A percentile compares a stretch with the other conserved stretches of the same genome.
phyloP scores from a whole-genome alignment of 345 rosid genomes.

The Sisymbrium irio region DNA sequence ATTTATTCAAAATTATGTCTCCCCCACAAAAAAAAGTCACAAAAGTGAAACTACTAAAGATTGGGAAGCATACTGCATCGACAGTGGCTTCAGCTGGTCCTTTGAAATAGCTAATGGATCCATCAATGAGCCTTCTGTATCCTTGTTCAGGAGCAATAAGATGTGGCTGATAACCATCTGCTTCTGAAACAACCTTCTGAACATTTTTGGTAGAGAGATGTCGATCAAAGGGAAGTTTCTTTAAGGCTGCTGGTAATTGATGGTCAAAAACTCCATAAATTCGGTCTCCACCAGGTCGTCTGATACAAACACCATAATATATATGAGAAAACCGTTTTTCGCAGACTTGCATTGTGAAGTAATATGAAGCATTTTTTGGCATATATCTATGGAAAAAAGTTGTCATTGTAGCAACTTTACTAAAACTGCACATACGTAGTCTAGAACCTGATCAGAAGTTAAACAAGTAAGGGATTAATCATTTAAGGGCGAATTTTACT shows the following conservation, averaged over 20 bases:
- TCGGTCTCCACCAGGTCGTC: slow-evolving; percentile 98
- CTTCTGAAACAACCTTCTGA: slow-evolving; percentile 94
- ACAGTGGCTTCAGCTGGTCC: slow-evolving; percentile 99
- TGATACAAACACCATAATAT: slow-evolving; percentile 34
- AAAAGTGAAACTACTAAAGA: background rate
- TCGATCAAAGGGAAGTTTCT: slow-evolving; percentile 95
- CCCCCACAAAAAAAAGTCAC: background rate
- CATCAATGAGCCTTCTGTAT: slow-evolving; percentile 97
- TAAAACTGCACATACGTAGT: background rate
- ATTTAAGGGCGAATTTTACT: background rate
- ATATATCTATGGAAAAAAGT: background rate
- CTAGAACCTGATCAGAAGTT: background rate
- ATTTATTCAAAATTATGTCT: background rate
- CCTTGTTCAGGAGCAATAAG: slow-evolving; percentile 99
- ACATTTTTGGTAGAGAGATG: slow-evolving; percentile 94
- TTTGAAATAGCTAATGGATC: slow-evolving; percentile 89
- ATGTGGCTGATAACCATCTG: slow-evolving; percentile 99
- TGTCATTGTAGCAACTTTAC: background rate
- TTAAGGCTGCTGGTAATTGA: slow-evolving; percentile 97
- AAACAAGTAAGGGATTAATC: background rate
- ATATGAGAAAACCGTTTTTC: background rate
- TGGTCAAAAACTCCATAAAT: slow-evolving; percentile 97
- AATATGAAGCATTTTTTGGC: background rate
- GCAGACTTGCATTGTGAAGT: background rate
- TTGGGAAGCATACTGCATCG: slow-evolving; percentile 65